Percentiles rank a stretch among this genome's conserved stretches.
Conservation (phyloP, 1,139 yeast species). For the Lodderomyces parapsilosis region DNA sequence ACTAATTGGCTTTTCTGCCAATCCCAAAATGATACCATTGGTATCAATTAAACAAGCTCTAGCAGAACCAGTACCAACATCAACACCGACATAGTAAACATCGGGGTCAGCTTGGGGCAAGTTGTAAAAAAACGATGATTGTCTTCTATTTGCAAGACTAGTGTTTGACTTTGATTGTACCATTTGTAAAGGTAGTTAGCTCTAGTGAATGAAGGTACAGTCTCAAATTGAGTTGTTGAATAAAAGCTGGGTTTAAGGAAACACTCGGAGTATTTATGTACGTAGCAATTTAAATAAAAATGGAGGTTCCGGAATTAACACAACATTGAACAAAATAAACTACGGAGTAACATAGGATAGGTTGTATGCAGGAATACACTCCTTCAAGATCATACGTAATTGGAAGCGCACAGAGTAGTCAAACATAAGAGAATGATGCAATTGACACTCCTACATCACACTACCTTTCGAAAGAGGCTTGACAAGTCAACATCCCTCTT, state of each 20-base stretch:
- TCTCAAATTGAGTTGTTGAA: too few relatives aligned
- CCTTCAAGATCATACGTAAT: not conserved
- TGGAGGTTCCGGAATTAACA: not conserved
- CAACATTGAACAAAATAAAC: not conserved
- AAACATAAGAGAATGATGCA: not conserved
- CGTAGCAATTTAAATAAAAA: not conserved
- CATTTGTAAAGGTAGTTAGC: slow-evolving; percentile 6
- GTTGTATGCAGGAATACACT: not conserved
- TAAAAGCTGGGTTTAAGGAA: too few relatives aligned
- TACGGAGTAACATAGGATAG: not conserved
- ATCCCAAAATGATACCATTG: slow-evolving; percentile 76
- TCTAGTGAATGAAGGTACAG: not conserved
- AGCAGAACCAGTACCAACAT: slow-evolving; percentile 97
- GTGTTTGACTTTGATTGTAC: slow-evolving; percentile 25
- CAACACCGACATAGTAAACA: slow-evolving; percentile 83
- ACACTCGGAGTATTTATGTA: not conserved
- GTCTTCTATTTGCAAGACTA: slow-evolving; percentile 36
- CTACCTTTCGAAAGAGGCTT: not conserved
- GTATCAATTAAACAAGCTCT: slow-evolving; percentile 89
- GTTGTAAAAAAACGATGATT: slow-evolving; percentile 39
- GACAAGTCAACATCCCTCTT: too few relatives aligned
- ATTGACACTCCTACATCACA: not conserved
- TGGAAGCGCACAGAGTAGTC: not conserved
- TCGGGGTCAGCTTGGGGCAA: slow-evolving; percentile 47
- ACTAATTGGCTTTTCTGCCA: slow-evolving; percentile 76